These are phyloP conservation scores for Eudorina sp. DNA, from an alignment of 139 green algal genomes.

Conservation along the genomic window DNA sequence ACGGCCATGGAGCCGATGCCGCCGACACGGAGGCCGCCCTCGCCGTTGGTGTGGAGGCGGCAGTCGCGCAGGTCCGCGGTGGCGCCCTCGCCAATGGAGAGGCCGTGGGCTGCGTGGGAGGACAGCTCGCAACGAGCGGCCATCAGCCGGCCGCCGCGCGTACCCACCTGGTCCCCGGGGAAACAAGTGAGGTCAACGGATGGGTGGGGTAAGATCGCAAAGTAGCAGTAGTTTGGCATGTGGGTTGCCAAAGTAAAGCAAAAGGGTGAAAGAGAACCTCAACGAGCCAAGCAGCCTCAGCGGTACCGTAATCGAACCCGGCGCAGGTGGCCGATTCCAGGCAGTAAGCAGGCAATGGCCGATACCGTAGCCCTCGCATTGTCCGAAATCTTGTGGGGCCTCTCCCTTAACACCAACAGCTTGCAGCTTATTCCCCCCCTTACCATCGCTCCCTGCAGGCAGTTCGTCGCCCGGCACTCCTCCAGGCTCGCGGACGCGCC, in stretches of 20 bases:
- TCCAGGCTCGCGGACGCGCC: neutral
- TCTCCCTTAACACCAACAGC: too few species aligned
- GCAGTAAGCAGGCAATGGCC: too few species aligned
- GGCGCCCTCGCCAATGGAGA: slow-evolving; percentile 30
- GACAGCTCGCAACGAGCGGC: slow-evolving; percentile 24
- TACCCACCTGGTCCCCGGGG: slow-evolving; percentile 32
- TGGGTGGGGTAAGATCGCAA: too few species aligned
- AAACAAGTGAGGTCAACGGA: too few species aligned
- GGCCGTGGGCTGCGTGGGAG: neutral
- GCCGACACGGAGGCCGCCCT: neutral
- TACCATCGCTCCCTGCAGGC: slow-evolving; percentile 25
- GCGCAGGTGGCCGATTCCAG: too few species aligned
- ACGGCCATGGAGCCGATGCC: slow-evolving; percentile 39
- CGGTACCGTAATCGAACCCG: too few species aligned
- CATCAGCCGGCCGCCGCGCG: slow-evolving; percentile 32
- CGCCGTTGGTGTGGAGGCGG: neutral
- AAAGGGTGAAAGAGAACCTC: too few species aligned
- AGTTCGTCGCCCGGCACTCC: slow-evolving; percentile 7
- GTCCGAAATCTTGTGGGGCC: too few species aligned
- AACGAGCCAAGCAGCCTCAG: too few species aligned
- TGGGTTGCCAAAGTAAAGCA: too few species aligned
- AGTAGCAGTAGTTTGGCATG: too few species aligned
- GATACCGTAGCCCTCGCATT: too few species aligned
- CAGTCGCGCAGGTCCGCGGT: slow-evolving; percentile 23
- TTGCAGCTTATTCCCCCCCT: neutral